phyloP scores from a whole-genome alignment of 129 eudicot species.

The Artemisia tridentata region DNA sequence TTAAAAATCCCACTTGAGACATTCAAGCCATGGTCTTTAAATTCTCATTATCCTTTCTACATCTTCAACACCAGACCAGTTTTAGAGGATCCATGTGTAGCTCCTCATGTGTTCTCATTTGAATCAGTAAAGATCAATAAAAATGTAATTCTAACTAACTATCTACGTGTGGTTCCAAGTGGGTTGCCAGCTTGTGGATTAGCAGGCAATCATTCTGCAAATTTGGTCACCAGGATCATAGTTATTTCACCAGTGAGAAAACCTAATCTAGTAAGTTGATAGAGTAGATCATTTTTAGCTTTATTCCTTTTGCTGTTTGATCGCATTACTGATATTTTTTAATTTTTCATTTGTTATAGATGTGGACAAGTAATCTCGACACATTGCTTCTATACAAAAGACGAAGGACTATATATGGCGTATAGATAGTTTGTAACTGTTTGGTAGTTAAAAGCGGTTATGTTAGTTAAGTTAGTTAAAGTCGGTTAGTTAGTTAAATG shows the following conservation, averaged over 20 bases:
- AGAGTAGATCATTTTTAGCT: too few species aligned
- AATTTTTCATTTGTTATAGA: neutral
- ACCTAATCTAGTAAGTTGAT: neutral
- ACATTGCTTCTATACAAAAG: too few species aligned
- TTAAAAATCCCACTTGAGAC: neutral
- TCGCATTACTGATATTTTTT: neutral
- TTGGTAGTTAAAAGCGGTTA: too few species aligned
- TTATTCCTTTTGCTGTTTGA: neutral
- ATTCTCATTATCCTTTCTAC: neutral
- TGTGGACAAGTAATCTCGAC: too few species aligned
- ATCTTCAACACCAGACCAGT: neutral
- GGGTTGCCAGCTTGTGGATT: neutral
- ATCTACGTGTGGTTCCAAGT: neutral
- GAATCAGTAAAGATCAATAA: neutral
- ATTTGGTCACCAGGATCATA: neutral
- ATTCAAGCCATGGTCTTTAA: neutral
- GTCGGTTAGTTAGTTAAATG: too few species aligned
- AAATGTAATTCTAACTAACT: neutral
- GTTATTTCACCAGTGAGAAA: neutral
- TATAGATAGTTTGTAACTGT: too few species aligned
- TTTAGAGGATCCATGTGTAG: neutral
- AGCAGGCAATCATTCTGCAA: neutral
- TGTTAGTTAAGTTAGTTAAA: too few species aligned
- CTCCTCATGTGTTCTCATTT: neutral
- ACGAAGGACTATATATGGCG: too few species aligned